Conservation (phyloP, 495 filamentous ascomycete species). For the Aspergillus bertholletiae region DNA sequence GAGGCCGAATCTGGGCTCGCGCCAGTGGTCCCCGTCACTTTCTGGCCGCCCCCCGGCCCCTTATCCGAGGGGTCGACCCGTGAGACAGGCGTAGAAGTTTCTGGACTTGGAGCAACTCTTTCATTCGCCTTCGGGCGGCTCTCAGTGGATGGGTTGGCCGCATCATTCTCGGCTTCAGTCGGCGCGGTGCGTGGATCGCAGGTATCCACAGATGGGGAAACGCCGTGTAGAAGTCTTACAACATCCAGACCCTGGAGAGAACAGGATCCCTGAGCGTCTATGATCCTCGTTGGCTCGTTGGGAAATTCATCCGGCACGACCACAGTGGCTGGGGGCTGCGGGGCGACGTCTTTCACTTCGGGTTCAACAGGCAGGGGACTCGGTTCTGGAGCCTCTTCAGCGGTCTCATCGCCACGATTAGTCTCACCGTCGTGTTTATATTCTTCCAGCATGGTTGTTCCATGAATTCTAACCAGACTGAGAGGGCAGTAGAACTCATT, state of each 20-base stretch:
- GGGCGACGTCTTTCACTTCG: not conserved
- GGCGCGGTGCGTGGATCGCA: slow-evolving; percentile 20
- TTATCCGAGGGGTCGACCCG: slow-evolving; percentile 3
- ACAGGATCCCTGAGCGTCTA: slow-evolving; percentile 8
- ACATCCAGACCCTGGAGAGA: slow-evolving; percentile 13
- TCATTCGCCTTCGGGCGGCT: slow-evolving; percentile 6
- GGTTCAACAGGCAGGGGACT: slow-evolving; percentile 40
- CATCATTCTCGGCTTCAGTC: slow-evolving; percentile 1
- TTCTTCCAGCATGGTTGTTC: slow-evolving; percentile 94
- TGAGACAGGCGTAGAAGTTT: not conserved
- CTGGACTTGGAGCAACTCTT: slow-evolving; percentile 1
- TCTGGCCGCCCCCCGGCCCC: slow-evolving; percentile 18
- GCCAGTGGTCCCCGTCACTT: slow-evolving; percentile 15
- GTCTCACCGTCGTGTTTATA: slow-evolving; percentile 73
- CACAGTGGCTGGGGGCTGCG: not conserved
- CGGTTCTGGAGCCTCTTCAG: slow-evolving; percentile 29
- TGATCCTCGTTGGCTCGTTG: not conserved
- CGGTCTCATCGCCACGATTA: slow-evolving; percentile 53
- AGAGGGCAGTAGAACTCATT: slow-evolving; percentile 95
- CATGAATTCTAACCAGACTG: slow-evolving; percentile 86
- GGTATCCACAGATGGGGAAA: slow-evolving; percentile 3
- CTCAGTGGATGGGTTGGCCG: slow-evolving; percentile 5
- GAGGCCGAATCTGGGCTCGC: not conserved
- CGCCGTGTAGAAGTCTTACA: slow-evolving; percentile 12
- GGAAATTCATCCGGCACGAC: not conserved